Conservation (phyloP, 2,329 filamentous ascomycete genomes). For the Fusarium sororula region DNA sequence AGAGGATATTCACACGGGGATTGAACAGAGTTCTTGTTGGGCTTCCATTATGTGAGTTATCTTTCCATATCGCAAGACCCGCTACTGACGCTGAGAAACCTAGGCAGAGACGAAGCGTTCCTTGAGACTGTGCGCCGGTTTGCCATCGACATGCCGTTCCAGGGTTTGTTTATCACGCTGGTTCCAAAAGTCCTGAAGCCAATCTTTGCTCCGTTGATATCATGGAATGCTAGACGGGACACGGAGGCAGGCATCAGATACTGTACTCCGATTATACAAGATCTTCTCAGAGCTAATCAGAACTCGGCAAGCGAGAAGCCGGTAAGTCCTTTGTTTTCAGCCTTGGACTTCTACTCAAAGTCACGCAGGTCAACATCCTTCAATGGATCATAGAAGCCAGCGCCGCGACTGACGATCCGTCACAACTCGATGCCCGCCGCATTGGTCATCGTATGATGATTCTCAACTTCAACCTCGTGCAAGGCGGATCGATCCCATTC, state of each 20-base stretch:
- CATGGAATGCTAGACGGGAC: not conserved
- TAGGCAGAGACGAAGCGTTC: not conserved
- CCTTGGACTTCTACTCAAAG: not conserved
- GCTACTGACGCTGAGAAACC: not conserved
- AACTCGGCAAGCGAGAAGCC: not conserved
- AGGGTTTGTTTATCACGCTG: not conserved
- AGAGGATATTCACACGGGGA: not conserved
- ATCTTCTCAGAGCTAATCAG: not conserved
- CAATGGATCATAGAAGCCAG: not conserved
- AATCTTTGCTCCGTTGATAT: not conserved
- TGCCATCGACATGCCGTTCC: not conserved
- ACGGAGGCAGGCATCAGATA: not conserved
- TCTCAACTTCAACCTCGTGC: not conserved
- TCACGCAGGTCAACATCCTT: not conserved
- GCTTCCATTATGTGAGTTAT: not conserved
- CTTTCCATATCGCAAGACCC: accelerated
- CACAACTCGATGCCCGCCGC: not conserved
- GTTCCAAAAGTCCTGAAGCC: not conserved
- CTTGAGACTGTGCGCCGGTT: not conserved
- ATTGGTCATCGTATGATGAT: not conserved
- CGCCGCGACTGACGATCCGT: not conserved
- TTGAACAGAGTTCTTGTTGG: not conserved
- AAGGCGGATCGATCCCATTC: not conserved
- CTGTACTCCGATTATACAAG: not conserved
- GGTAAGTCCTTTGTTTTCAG: not conserved